Percentiles rank a stretch among this genome's conserved stretches.
These are phyloP conservation scores for Salicornia ramosissima DNA, from an alignment of 148 eudicot species.

Conservation along the genomic window DNA sequence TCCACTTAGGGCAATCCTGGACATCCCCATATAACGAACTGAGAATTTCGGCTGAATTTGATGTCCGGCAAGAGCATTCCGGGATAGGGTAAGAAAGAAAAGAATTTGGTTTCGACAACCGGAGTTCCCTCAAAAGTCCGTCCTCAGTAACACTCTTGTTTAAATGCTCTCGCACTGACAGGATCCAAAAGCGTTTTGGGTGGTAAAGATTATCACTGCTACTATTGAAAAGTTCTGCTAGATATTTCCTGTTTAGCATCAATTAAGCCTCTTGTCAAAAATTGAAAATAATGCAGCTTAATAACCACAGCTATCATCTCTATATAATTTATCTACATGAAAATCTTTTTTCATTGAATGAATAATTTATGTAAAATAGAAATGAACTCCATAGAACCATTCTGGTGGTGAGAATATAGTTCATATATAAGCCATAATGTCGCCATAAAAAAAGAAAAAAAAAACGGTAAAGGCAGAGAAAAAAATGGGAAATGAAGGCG, in stretches of 20 bases:
- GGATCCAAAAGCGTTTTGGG: constrained; percentile 74
- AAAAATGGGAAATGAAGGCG: not conserved
- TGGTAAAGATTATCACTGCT: constrained; percentile 56
- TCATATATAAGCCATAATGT: too few relatives aligned
- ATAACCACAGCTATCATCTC: not conserved
- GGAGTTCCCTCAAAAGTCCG: constrained; percentile 53
- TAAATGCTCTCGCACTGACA: constrained; percentile 66
- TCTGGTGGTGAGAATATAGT: not conserved
- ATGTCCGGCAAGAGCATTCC: constrained; percentile 74
- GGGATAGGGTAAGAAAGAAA: constrained; percentile 85
- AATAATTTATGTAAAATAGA: not conserved
- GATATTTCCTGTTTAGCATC: constrained; percentile 55
- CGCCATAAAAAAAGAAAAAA: too few relatives aligned
- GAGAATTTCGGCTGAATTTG: constrained; percentile 33
- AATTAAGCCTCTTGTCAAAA: not conserved
- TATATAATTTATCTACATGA: too few relatives aligned
- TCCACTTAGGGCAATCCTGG: constrained; percentile 66
- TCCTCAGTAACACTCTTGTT: constrained; percentile 67
- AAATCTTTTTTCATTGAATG: too few relatives aligned
- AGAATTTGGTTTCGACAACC: constrained; percentile 42
- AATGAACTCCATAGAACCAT: not conserved
- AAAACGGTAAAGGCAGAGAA: not conserved
- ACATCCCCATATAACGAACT: constrained; percentile 32
- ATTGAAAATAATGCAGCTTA: not conserved
- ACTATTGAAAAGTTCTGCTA: constrained; percentile 54